Evolutionary conservation across 2,329 filamentous ascomycete genomes (phyloP).

Genomic region (Alternaria ventricosa): DNA sequence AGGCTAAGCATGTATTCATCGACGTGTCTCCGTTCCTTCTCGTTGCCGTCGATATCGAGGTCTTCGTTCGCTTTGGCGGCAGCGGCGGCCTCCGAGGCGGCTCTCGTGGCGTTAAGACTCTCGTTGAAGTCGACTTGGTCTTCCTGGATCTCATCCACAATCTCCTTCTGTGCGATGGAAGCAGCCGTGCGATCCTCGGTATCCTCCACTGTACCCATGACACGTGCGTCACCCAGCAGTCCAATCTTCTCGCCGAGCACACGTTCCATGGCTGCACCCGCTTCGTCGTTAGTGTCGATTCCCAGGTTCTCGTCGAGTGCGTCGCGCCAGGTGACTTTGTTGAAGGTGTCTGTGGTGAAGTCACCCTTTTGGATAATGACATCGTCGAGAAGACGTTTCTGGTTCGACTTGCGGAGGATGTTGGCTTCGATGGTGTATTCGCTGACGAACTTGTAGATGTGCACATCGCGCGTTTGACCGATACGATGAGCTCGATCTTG

Average conservation of each 20-base stretch:
- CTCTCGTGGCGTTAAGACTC: conserved; percentile 34
- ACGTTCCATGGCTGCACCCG: conserved; percentile 82
- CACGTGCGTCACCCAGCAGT: conserved; percentile 64
- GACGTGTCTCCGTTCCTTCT: conserved; percentile 34
- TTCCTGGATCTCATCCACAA: conserved; percentile 64
- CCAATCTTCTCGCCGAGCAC: conserved; percentile 74
- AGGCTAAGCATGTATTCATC: conserved; percentile 46
- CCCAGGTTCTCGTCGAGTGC: conserved; percentile 62
- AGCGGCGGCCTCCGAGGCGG: conserved; percentile 25
- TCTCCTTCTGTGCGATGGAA: conserved; percentile 85
- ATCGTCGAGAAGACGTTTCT: conserved; percentile 97
- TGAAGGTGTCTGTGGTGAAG: conserved; percentile 97
- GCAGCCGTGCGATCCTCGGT: conserved; percentile 89
- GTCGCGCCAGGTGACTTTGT: conserved; percentile 73
- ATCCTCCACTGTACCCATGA: conserved; percentile 89
- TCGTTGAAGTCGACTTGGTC: conserved; percentile 53
- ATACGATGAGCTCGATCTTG: conserved; percentile 98
- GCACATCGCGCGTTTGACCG: conserved; percentile 94
- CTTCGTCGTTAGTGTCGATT: conserved; percentile 63
- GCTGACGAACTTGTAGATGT: conserved; percentile 78
- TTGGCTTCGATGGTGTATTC: conserved; percentile 91
- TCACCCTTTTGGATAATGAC: conserved; percentile 98
- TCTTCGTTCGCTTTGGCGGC: conserved; percentile 23
- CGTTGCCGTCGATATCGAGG: conserved; percentile 22
- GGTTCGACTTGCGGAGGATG: conserved; percentile 92